Conservation (phyloP, 441 rosid genomes). For the Gossypium lobatum region DNA sequence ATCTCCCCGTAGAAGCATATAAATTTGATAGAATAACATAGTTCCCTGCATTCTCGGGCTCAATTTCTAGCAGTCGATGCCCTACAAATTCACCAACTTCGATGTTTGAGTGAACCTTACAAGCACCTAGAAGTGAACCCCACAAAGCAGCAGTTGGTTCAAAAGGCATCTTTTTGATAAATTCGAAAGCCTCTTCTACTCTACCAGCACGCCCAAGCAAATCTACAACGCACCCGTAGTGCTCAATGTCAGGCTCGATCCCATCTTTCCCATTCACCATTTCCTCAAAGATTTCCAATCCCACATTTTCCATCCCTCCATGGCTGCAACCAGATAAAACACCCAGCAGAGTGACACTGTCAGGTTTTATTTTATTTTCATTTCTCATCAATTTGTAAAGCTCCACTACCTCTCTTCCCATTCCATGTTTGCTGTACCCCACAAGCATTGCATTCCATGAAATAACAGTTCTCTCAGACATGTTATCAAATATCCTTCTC, state of each 20-base stretch:
- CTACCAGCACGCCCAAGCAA: slow-evolving; percentile 68
- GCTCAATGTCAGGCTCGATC: slow-evolving; percentile 44
- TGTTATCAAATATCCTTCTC: slow-evolving; percentile 42
- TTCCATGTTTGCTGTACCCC: slow-evolving; percentile 65
- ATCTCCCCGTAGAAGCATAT: slow-evolving; percentile 58
- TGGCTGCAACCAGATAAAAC: slow-evolving; percentile 73
- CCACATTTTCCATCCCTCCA: slow-evolving; percentile 59
- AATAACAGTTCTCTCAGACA: slow-evolving; percentile 51
- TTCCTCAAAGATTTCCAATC: slow-evolving; percentile 38
- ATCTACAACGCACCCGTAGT: slow-evolving; percentile 62
- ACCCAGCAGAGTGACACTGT: slow-evolving; percentile 48
- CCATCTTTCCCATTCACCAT: slow-evolving; percentile 36
- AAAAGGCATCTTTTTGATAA: slow-evolving; percentile 46
- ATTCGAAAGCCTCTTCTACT: slow-evolving; percentile 48
- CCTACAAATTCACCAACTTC: slow-evolving; percentile 56
- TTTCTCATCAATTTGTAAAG: slow-evolving; percentile 47
- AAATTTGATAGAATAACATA: slow-evolving; percentile 62
- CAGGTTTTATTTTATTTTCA: slow-evolving; percentile 48
- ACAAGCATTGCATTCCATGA: slow-evolving; percentile 66
- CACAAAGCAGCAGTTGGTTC: slow-evolving; percentile 54
- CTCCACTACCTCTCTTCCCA: slow-evolving; percentile 46
- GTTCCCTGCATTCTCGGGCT: slow-evolving; percentile 65
- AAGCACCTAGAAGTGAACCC: slow-evolving; percentile 63
- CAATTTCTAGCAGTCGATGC: slow-evolving; percentile 42
- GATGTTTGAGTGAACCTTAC: slow-evolving; percentile 53